phyloP scores from a whole-genome alignment of 805 yeast species.

The Nakazawaea pomicola region DNA sequence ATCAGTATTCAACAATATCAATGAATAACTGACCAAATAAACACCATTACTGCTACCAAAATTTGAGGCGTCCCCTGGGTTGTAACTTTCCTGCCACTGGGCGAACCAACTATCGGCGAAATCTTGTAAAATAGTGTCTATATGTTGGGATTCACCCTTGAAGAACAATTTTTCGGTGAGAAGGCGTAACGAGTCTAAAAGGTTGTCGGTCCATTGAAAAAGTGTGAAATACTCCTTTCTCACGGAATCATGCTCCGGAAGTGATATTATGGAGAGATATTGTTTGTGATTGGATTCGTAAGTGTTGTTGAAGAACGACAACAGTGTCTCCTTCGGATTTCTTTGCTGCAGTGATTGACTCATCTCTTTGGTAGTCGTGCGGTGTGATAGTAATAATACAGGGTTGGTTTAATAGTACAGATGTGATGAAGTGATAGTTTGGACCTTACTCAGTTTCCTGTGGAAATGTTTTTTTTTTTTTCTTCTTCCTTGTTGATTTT shows the following conservation, averaged over 20 bases:
- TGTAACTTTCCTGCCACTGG: conserved; percentile 36
- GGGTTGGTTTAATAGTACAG: no score
- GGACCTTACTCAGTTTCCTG: no score
- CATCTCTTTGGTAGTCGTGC: not conserved
- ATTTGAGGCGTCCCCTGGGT: conserved; percentile 15
- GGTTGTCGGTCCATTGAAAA: conserved; percentile 41
- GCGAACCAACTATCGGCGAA: conserved; percentile 61
- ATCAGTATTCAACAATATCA: conserved; percentile 73
- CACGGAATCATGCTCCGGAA: conserved; percentile 1
- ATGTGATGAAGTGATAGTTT: no score
- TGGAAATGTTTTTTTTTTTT: no score
- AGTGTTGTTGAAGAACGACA: conserved; percentile 9
- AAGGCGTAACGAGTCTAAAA: conserved; percentile 51
- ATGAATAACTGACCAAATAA: conserved; percentile 66
- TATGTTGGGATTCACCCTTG: conserved; percentile 78
- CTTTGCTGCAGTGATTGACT: not conserved
- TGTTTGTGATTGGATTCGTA: conserved; percentile 10
- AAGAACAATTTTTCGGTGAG: conserved; percentile 66
- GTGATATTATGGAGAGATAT: conserved; percentile 5
- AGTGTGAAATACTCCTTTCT: conserved; percentile 15
- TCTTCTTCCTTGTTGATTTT: no score
- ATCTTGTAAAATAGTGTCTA: conserved; percentile 66
- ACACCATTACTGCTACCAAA: conserved; percentile 52
- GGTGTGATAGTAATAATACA: no score
- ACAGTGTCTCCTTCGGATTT: conserved; percentile 2